These are phyloP conservation scores for Eudorina sp. DNA, from an alignment of 139 green algal species.

Conservation along the genomic window DNA sequence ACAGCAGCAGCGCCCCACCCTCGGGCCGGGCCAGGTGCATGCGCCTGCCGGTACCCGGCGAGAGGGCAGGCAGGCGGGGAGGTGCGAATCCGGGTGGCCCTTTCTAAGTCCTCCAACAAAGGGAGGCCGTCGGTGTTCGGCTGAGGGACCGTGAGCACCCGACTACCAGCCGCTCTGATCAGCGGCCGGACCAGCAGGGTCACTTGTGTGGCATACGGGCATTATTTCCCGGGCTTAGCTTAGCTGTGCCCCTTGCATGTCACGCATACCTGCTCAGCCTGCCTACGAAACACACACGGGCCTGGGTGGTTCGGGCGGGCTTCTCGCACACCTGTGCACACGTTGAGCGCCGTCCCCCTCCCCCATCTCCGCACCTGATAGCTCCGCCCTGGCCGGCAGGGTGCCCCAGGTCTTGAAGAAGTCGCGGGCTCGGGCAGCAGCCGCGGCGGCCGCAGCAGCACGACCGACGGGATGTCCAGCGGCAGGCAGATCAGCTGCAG, in stretches of 20 bases:
- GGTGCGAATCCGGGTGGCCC: no score
- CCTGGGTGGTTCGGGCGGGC: background rate
- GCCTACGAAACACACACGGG: background rate
- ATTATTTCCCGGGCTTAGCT: no score
- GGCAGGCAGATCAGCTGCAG: conserved; percentile 44
- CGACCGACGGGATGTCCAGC: background rate
- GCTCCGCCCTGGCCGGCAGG: conserved; percentile 53
- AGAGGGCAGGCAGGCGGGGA: background rate
- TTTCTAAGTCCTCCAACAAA: no score
- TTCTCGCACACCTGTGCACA: background rate
- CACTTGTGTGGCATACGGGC: no score
- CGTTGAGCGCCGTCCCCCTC: background rate
- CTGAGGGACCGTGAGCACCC: no score
- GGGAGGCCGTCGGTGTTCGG: no score
- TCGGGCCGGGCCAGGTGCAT: conserved; percentile 62
- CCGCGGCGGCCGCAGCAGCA: conserved; percentile 6
- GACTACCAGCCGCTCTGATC: background rate
- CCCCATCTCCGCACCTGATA: conserved; percentile 47
- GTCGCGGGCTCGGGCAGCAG: background rate
- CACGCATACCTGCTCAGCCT: background rate
- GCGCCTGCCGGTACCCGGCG: conserved; percentile 21
- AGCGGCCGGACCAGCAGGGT: no score
- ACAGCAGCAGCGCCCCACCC: conserved; percentile 65
- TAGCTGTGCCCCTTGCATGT: no score
- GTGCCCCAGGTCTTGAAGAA: conserved; percentile 56